Percentiles rank a stretch among this genome's conserved stretches.
Evolutionary conservation across 306 rosid species (phyloP).

Genomic region (Heteromeles arbutifolia): DNA sequence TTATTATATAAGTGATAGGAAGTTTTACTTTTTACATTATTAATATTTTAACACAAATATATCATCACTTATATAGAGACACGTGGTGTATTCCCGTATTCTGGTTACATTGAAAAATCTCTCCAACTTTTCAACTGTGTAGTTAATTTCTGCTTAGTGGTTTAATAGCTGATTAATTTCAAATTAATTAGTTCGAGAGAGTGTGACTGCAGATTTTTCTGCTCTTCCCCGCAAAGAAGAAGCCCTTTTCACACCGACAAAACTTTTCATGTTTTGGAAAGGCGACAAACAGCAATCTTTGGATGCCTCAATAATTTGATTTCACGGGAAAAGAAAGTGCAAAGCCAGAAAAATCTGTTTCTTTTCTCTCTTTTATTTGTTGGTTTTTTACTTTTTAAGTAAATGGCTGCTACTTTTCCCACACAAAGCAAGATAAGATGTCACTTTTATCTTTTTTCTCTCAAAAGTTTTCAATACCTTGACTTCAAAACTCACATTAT

Average conservation of each 20-base stretch:
- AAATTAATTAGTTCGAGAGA: background rate
- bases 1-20: no score
- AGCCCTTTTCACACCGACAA: constrained; percentile 20
- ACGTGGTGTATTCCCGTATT: no score
- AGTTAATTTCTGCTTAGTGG: background rate
- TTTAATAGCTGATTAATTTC: background rate
- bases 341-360: background rate
- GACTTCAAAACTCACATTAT: background rate
- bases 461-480: background rate
- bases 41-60: no score
- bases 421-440: background rate
- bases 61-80: no score
- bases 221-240: background rate
- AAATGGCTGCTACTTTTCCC: background rate
- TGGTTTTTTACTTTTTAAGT: background rate
- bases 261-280: background rate
- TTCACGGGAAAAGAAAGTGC: constrained; percentile 7
- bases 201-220: background rate
- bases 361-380: background rate
- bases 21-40: no score
- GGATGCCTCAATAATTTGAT: constrained; percentile 26
- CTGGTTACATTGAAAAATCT: no score
- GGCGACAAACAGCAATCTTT: constrained; percentile 11
- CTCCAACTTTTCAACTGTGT: background rate
- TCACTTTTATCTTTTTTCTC: background rate